phyloP scores from a whole-genome alignment of 208 protist genomes.

The Zelonia costaricensis region DNA sequence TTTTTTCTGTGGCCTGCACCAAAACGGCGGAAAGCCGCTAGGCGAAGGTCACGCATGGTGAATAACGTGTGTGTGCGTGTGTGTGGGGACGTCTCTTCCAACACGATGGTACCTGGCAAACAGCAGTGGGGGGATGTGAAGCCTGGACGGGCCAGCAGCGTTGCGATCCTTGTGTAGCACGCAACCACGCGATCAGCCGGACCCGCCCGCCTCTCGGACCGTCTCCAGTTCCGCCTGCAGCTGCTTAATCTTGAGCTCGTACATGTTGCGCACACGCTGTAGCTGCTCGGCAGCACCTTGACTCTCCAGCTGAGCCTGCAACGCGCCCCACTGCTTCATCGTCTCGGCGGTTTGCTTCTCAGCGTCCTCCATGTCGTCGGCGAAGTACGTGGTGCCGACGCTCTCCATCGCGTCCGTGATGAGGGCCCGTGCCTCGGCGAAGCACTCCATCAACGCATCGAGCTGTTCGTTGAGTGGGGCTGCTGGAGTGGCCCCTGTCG shows the following conservation, averaged over 20 bases:
- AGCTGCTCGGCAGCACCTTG: constrained; percentile 31
- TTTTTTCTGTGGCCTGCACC: too few relatives aligned
- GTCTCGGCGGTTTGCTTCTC: constrained; percentile 45
- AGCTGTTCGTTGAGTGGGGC: constrained; percentile 23
- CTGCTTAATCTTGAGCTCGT: constrained; percentile 74
- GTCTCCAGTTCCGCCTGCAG: constrained; percentile 61
- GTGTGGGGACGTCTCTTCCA: too few relatives aligned
- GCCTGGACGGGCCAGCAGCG: too few relatives aligned
- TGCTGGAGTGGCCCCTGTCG: neutral
- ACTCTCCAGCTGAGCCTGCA: constrained; percentile 34
- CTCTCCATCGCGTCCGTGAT: constrained; percentile 70
- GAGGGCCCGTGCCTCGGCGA: constrained; percentile 66
- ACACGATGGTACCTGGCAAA: too few relatives aligned
- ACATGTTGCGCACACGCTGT: constrained; percentile 43
- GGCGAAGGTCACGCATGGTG: too few relatives aligned
- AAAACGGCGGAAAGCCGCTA: too few relatives aligned
- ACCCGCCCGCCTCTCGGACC: constrained; percentile 24
- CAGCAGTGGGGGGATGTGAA: too few relatives aligned
- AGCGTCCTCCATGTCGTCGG: constrained; percentile 75
- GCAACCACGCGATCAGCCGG: too few relatives aligned
- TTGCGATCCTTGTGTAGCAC: too few relatives aligned
- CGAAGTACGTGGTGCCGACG: constrained; percentile 65
- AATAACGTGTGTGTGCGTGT: too few relatives aligned
- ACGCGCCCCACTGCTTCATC: constrained; percentile 46
- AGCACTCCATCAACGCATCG: constrained; percentile 57